Evolutionary conservation across 73 alveolate genomes (phyloP), one percentile per base, ranked within the genome.

Genomic region (Paramecium pentaurelia): DNA sequence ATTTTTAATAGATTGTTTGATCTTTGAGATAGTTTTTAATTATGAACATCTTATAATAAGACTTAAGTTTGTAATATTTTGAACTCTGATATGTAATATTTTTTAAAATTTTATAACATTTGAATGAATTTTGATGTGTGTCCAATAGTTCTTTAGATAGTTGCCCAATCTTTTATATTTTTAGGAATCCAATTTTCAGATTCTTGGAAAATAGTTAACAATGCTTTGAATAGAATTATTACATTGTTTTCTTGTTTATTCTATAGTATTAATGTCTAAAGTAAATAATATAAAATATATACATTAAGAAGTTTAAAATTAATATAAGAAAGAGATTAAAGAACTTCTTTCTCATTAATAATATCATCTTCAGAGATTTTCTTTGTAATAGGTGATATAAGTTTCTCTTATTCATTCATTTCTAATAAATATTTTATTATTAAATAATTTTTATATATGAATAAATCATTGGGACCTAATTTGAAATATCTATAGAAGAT

Each of bases 401-500:
- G 20, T 25, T 54, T 54, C 32, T 54, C 70, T 54, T 54, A 54
- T 18, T 54, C 70, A 54, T 54, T 54, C 70, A 54, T 54, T 54
- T 54, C 36, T 54, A 54, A 54, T 54, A 54, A 54, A 54, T 64
- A 64, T 64, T 73, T 22, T 80, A 45, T 32, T 80, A 80, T 28
- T 34, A 14, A 64, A 32, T 73, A 20, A 73, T 80, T 44, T 32
- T 44, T 38, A 42, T 18, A 45, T 12, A 80, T 80, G 91, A 80
- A 80, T 80, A 42, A 77, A 32, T 77, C 90, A 45, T 27, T 42
- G n/a, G 91, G 77, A 40, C 77, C 91, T 22, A 80, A 80, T 47
- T 80, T 80, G 30, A 80, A 80, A 80, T 80, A 80, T 36, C 20
- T 80, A 25, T 14, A 80, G 51, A 80, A 44, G 73, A 44, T 80